These are phyloP conservation scores for Cupressus sempervirens DNA, from an alignment of 75 land plant genomes.

Conservation along the genomic window DNA sequence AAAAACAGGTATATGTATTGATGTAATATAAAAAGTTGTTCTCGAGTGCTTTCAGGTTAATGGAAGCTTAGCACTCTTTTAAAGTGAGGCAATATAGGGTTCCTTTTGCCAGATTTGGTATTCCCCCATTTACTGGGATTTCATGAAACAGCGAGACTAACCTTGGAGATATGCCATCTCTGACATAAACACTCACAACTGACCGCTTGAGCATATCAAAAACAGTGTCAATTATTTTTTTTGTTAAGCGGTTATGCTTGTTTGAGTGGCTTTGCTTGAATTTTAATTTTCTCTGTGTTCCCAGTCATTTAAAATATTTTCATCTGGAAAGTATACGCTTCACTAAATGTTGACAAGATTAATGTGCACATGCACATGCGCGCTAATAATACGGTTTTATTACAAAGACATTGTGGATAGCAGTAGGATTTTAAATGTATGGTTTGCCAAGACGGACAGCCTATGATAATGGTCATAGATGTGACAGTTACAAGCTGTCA, in stretches of 20 bases:
- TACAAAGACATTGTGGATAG: background rate
- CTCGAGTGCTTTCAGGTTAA: background rate
- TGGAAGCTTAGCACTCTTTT: background rate
- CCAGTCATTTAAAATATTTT: background rate
- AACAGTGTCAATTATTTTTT: background rate
- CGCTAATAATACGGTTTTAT: background rate
- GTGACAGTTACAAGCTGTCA: background rate
- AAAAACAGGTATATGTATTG: background rate
- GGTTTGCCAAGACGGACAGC: background rate
- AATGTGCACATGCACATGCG: background rate
- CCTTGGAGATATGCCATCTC: background rate
- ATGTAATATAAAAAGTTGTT: constrained; percentile 1
- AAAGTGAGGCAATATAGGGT: background rate
- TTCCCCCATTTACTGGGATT: background rate
- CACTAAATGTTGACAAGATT: background rate
- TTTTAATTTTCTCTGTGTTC: background rate
- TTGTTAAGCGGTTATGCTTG: background rate
- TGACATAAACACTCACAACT: background rate
- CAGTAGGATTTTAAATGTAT: background rate
- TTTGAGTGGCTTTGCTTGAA: background rate
- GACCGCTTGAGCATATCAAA: background rate
- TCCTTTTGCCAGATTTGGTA: background rate
- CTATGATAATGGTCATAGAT: background rate
- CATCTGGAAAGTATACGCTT: background rate
- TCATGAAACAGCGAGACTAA: background rate